Base-by-base conservation (phyloP, 2,329 filamentous ascomycete genomes). In the Ceratocystis variospora region DNA sequence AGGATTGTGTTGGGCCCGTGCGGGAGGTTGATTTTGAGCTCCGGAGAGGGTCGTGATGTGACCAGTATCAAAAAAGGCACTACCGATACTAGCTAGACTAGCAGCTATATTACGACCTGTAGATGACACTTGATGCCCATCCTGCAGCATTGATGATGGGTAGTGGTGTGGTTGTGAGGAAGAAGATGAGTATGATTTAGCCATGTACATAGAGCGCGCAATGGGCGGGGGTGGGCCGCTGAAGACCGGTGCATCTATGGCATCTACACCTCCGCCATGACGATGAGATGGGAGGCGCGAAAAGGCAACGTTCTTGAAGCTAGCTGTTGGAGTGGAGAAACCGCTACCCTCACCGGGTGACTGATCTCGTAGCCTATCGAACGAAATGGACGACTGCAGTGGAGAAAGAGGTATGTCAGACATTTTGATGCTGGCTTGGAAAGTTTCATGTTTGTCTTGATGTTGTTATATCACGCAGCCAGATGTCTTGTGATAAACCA, bases 171-270 rank as follows among this genome's bases (percentile, higher is more conserved):
- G 67, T 62, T 67, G 69, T n/a, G 69, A 70, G 1, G 78, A 65
- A 22, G 66, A 64, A 12, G 15, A 1, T 17, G 12, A 28, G 12
- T 28, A n/a, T 31, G 28, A 3, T 37, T 22, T 17, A 19, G 59
- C 3, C 44, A 68, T 53, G 31, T 78, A 67, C 2, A 76, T 73
- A 0, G 80, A 81, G 5, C 73, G 69, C 1, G 78, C 76, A 66
- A 83, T 82, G 3, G 80, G 80, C 0, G 80, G 79, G 0, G 80
- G 80, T 0, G 80, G 80, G 0, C 79, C 79, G 1, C 74, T 71
- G 66, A 82, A 82, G 57, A 81, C 74, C 2, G 61, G 6, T 73
- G 68, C 12, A 71, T 74, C 7, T 63, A 28, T 64, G 61, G 3
- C 66, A 57, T 3, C 28, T 25, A 2, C 12, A n/a, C 25, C 2